Conservation (phyloP, 495 filamentous ascomycete genomes). For the Platismatia glauca region DNA sequence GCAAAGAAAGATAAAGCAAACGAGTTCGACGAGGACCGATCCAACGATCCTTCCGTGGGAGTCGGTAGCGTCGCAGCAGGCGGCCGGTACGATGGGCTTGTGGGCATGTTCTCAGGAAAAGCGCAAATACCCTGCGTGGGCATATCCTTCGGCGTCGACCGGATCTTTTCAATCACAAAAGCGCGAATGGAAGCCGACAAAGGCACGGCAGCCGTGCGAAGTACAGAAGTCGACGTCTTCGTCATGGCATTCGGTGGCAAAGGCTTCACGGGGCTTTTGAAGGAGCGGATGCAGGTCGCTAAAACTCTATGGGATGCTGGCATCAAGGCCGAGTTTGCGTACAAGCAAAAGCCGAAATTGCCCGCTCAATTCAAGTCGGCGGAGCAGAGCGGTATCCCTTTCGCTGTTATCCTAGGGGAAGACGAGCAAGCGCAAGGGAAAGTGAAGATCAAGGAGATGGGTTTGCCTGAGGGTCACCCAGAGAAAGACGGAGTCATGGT, state of each 20-base stretch:
- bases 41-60: conserved; percentile 70
- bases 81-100: conserved; percentile 86
- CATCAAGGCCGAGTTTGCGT: conserved; percentile 73
- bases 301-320: conserved; percentile 67
- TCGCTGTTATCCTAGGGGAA: conserved; percentile 70
- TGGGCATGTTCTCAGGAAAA: conserved; percentile 85
- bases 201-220: conserved; percentile 40
- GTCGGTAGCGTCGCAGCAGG: conserved; percentile 85
- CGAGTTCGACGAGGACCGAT: conserved; percentile 67
- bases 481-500: conserved; percentile 81
- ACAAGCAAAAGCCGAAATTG: conserved; percentile 72
- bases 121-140: conserved; percentile 83
- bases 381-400: conserved; percentile 61
- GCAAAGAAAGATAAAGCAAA: conserved; percentile 50
- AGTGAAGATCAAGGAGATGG: conserved; percentile 79
- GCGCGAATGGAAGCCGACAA: conserved; percentile 58
- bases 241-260: conserved; percentile 93
- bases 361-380: conserved; percentile 72
- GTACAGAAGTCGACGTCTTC: conserved; percentile 74
- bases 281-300: conserved; percentile 71
- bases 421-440: conserved; percentile 68
- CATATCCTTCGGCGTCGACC: conserved; percentile 89
- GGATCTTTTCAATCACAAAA: conserved; percentile 87
- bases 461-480: conserved; percentile 65
- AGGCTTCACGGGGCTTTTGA: conserved; percentile 69